Percentiles rank a stretch among this genome's conserved stretches.
Evolutionary conservation across 495 filamentous ascomycete genomes (phyloP).

Genomic region (Monascus purpureus): DNA sequence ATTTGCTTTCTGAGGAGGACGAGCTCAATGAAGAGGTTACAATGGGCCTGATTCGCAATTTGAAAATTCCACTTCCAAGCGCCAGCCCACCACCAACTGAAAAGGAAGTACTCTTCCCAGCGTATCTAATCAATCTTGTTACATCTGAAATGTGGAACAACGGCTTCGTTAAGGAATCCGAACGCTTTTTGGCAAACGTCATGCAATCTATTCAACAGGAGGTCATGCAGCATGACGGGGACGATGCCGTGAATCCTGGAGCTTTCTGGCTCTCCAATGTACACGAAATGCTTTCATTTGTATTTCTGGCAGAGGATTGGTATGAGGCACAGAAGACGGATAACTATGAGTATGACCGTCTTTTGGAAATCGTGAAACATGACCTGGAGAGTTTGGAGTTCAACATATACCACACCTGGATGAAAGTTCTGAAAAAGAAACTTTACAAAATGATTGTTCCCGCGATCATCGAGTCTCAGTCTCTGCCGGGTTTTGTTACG

Average conservation of each 20-base stretch:
- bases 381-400: slow-evolving; percentile 97
- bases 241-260: slow-evolving; percentile 93
- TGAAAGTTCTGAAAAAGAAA: slow-evolving; percentile 99
- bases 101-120: slow-evolving; percentile 97
- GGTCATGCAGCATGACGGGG: slow-evolving; percentile 96
- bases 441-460: slow-evolving; percentile 99
- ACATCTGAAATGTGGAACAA: slow-evolving; percentile 99
- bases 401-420: slow-evolving; percentile 99
- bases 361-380: slow-evolving; percentile 97
- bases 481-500: slow-evolving; percentile 93
- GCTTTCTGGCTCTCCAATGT: slow-evolving; percentile 99
- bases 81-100: slow-evolving; percentile 79
- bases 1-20: slow-evolving; percentile 87
- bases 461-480: slow-evolving; percentile 97
- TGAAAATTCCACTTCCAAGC: slow-evolving; percentile 83
- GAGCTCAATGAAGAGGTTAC: slow-evolving; percentile 92
- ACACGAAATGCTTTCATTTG: slow-evolving; percentile 99
- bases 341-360: slow-evolving; percentile 95
- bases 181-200: slow-evolving; percentile 95
- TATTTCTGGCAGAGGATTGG: slow-evolving; percentile 98
- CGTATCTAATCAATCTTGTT: slow-evolving; percentile 96
- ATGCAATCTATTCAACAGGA: slow-evolving; percentile 99
- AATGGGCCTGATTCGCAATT: slow-evolving; percentile 85
- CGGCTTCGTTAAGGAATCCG: slow-evolving; percentile 97
- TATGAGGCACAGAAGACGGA: slow-evolving; percentile 99